A percentile compares a stretch with the other conserved stretches of the same genome.
These are phyloP conservation scores for Mallotus japonicus DNA, from an alignment of 441 rosid genomes.

Conservation along the genomic window DNA sequence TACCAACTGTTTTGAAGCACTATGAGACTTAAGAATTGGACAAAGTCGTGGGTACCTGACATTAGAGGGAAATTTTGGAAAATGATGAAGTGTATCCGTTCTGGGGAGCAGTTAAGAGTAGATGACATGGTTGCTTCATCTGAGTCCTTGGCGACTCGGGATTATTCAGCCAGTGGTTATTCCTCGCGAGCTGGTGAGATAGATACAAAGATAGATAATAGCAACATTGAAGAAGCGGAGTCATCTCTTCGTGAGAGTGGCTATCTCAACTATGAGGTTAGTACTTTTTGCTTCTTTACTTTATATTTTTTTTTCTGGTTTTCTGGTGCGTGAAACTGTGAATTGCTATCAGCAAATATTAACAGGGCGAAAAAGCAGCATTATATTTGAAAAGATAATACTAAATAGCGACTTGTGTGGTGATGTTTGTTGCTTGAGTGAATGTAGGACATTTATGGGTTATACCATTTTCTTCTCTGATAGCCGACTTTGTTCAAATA, in stretches of 20 bases:
- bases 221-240: slow-evolving; percentile 82
- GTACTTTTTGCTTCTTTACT: slow-evolving; percentile 9
- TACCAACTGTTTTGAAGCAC: slow-evolving; percentile 35
- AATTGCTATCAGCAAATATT: background rate
- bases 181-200: slow-evolving; percentile 59
- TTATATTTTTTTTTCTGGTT: background rate
- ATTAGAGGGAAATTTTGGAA: slow-evolving; percentile 39
- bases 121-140: slow-evolving; percentile 56
- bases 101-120: slow-evolving; percentile 47
- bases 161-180: slow-evolving; percentile 67
- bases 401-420: background rate
- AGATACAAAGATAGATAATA: slow-evolving; percentile 53
- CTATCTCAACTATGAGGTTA: slow-evolving; percentile 69
- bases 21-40: slow-evolving; percentile 53
- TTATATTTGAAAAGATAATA: background rate
- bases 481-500: background rate
- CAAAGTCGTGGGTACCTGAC: slow-evolving; percentile 32
- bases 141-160: slow-evolving; percentile 76
- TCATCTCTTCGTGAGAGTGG: slow-evolving; percentile 76
- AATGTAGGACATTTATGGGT: background rate
- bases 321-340: background rate
- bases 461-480: background rate
- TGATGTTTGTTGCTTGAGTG: background rate
- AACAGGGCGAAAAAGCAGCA: slow-evolving; percentile 1
- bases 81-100: slow-evolving; percentile 73